A percentile compares a stretch with the other conserved stretches of the same genome.
These are phyloP conservation scores for Monilinia polystroma DNA, from an alignment of 2,329 filamentous ascomycete species.

Conservation along the genomic window DNA sequence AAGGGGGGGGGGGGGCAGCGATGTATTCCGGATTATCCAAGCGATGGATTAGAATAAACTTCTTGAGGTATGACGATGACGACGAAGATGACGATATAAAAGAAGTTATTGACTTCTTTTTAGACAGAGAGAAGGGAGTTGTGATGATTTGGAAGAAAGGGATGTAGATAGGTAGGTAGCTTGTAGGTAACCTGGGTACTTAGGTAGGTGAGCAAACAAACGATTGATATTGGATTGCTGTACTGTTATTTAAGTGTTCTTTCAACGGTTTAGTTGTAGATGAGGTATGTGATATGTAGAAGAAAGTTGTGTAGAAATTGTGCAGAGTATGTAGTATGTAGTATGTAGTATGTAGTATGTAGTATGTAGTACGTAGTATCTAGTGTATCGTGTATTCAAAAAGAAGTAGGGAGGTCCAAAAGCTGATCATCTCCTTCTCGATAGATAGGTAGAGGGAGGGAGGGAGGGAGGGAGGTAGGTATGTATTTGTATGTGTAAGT, in stretches of 20 bases:
- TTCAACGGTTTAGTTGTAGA: background rate
- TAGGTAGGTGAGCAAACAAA: background rate
- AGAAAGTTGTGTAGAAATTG: conserved; percentile 7
- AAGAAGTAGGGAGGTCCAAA: too few relatives aligned
- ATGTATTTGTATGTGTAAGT: too few relatives aligned
- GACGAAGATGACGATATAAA: background rate
- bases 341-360: too few relatives aligned
- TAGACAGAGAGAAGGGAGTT: background rate
- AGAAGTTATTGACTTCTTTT: background rate
- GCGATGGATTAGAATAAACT: conserved; percentile 4
- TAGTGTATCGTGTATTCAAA: too few relatives aligned
- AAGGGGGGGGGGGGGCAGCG: too few relatives aligned
- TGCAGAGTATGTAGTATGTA: background rate
- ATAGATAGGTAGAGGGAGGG: too few relatives aligned
- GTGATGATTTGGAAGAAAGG: too few relatives aligned
- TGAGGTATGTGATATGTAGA: background rate
- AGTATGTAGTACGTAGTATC: too few relatives aligned
- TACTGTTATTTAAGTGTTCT: background rate
- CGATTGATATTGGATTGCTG: background rate
- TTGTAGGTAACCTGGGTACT: too few relatives aligned
- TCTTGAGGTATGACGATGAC: background rate
- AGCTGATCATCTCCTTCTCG: too few relatives aligned
- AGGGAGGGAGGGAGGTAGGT: too few relatives aligned
- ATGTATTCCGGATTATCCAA: conserved; percentile 24
- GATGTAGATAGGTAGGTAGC: too few relatives aligned